Percentiles rank a stretch among this genome's conserved stretches.
These are phyloP conservation scores for Pythium rishiriense DNA, from an alignment of 352 stramenopile genomes.

Conservation along the genomic window DNA sequence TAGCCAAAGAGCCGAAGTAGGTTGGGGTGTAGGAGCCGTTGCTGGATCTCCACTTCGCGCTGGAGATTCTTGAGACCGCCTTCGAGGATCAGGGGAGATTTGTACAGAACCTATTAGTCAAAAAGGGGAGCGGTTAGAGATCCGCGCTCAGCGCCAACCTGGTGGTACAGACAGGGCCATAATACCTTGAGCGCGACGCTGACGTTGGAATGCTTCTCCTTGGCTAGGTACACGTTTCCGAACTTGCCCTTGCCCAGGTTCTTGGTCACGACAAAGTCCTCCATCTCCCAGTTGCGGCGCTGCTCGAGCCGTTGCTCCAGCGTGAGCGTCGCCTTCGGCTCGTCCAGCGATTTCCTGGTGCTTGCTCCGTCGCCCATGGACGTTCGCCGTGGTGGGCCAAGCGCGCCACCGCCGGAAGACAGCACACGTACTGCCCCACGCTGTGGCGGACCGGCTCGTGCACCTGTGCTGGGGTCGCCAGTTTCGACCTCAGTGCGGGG, in stretches of 20 bases:
- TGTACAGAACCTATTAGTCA: conserved; percentile 56
- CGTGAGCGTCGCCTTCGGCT: conserved; percentile 33
- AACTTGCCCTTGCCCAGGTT: conserved; percentile 87
- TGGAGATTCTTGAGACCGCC: conserved; percentile 63
- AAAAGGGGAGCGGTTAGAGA: background rate
- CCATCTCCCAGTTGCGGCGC: conserved; percentile 68
- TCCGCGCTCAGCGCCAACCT: background rate
- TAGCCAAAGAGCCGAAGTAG: conserved; percentile 78
- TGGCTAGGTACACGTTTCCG: conserved; percentile 82
- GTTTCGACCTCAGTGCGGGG: background rate
- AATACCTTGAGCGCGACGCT: conserved; percentile 81
- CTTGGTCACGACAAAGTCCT: conserved; percentile 78
- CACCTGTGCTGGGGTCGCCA: background rate
- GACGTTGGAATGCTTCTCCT: conserved; percentile 61
- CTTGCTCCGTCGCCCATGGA: conserved; percentile 21
- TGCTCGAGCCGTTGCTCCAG: conserved; percentile 51
- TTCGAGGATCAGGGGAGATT: conserved; percentile 58
- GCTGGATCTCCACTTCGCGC: conserved; percentile 86
- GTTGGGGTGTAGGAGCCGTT: conserved; percentile 70
- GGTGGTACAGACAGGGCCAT: background rate
- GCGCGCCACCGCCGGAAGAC: conserved; percentile 1
- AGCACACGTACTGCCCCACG: conserved; percentile 37
- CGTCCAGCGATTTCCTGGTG: conserved; percentile 51
- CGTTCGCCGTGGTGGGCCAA: conserved; percentile 28
- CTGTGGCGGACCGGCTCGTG: conserved; percentile 31